phyloP scores from a whole-genome alignment of 345 rosid genomes.

The Hypericum perforatum region DNA sequence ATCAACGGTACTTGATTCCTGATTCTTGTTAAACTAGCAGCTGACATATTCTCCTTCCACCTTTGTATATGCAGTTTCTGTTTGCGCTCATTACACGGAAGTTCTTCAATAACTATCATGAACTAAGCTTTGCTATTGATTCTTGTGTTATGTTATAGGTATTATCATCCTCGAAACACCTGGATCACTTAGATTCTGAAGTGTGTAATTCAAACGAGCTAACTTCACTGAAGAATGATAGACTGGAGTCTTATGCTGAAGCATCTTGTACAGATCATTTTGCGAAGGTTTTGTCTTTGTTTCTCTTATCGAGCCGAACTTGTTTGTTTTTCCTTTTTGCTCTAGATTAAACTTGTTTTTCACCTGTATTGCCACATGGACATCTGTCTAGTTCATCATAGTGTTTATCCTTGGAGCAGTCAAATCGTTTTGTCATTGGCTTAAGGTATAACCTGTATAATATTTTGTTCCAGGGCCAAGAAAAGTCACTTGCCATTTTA shows the following conservation, averaged over 20 bases:
- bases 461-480: constrained; percentile 30
- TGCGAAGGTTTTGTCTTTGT: constrained; percentile 31
- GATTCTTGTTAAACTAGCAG: background rate
- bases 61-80: background rate
- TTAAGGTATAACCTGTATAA: constrained; percentile 8
- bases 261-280: constrained; percentile 27
- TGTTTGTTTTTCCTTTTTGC: background rate
- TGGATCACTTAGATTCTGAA: constrained; percentile 36
- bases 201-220: constrained; percentile 25
- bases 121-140: background rate
- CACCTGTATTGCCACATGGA: constrained; percentile 6
- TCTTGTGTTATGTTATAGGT: constrained; percentile 25
- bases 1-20: constrained; percentile 17
- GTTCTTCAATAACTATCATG: too few relatives aligned
- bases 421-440: too few relatives aligned
- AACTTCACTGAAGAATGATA: constrained; percentile 19
- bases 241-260: constrained; percentile 33
- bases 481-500: constrained; percentile 19
- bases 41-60: background rate
- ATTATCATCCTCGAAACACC: constrained; percentile 28
- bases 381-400: too few relatives aligned
- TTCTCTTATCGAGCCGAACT: too few relatives aligned
- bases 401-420: too few relatives aligned
- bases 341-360: constrained; percentile 13
- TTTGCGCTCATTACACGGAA: too few relatives aligned